These are phyloP conservation scores for Coemansia sp. DNA, from an alignment of 192 early-diverging fungal genomes.

Conservation along the genomic window DNA sequence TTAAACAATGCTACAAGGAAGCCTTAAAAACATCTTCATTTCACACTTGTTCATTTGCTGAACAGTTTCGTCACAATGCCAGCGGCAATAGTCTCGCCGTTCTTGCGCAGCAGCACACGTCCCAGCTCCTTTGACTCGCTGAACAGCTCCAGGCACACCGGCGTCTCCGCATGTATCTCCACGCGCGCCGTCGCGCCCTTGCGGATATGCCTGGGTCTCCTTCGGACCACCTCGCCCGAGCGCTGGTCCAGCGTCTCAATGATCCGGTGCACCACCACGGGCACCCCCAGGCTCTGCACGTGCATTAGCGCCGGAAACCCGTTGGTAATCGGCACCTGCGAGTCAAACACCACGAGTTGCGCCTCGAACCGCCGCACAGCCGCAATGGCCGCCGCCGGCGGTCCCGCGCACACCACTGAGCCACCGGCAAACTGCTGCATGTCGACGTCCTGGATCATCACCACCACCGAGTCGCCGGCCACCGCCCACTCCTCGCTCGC, in stretches of 20 bases:
- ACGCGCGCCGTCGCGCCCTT: conserved; percentile 74
- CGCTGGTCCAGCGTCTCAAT: conserved; percentile 72
- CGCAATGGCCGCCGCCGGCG: conserved; percentile 63
- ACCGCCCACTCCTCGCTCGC: conserved; percentile 81
- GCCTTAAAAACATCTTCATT: conserved; percentile 2
- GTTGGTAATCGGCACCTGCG: conserved; percentile 85
- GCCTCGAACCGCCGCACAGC: conserved; percentile 75
- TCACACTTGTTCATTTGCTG: conserved; percentile 22
- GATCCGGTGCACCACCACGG: conserved; percentile 73
- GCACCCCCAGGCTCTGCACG: conserved; percentile 78
- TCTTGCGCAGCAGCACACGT: conserved; percentile 81
- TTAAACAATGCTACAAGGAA: too few relatives aligned
- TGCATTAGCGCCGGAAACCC: conserved; percentile 88
- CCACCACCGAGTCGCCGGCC: conserved; percentile 85
- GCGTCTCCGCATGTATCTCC: conserved; percentile 68
- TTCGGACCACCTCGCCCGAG: conserved; percentile 82
- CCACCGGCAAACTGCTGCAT: conserved; percentile 61
- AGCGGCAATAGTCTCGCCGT: conserved; percentile 84
- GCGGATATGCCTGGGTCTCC: conserved; percentile 67
- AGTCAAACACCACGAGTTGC: conserved; percentile 93
- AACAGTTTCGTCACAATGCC: conserved; percentile 65
- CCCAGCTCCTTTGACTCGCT: conserved; percentile 86
- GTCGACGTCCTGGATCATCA: conserved; percentile 62
- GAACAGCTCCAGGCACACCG: conserved; percentile 84
- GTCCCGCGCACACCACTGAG: conserved; percentile 71